phyloP scores from a whole-genome alignment of 2,329 filamentous ascomycete genomes.

The Verticillium nubilum region DNA sequence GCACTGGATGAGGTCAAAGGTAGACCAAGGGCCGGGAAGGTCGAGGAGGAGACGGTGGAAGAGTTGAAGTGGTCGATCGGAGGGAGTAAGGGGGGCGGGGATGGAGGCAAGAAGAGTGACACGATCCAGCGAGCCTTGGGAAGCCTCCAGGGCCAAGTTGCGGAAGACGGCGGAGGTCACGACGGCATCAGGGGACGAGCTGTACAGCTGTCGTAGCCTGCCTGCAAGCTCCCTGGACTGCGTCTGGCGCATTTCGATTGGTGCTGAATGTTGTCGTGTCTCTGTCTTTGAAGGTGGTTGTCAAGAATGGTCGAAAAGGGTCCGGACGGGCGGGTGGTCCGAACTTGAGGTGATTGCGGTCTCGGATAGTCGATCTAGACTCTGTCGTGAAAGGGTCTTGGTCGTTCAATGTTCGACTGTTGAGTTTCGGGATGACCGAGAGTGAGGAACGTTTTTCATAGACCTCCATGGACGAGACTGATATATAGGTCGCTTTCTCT shows the following conservation, averaged over 20 bases:
- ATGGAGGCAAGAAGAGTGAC: conserved; percentile 16
- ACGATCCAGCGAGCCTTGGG: neutral
- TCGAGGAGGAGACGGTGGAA: conserved; percentile 17
- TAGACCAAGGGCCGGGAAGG: conserved; percentile 20
- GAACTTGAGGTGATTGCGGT: neutral
- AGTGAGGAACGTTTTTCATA: neutral
- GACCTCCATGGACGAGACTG: neutral
- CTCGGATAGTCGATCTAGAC: neutral
- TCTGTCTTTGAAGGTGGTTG: neutral
- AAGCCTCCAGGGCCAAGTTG: neutral
- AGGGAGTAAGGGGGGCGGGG: conserved; percentile 11
- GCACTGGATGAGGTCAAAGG: conserved; percentile 22
- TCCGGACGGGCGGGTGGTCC: neutral
- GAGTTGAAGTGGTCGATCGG: conserved; percentile 18
- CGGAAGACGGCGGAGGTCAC: neutral
- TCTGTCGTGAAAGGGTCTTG: neutral
- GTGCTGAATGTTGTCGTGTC: neutral
- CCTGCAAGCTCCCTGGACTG: neutral
- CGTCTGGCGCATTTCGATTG: neutral
- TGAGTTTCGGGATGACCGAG: neutral
- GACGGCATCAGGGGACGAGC: neutral
- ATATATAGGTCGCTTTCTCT: neutral
- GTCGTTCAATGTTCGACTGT: neutral
- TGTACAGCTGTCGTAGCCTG: neutral
- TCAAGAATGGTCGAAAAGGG: neutral